phyloP scores from a whole-genome alignment of 768 basidiomycete genomes.

The Lentinus brumalis region DNA sequence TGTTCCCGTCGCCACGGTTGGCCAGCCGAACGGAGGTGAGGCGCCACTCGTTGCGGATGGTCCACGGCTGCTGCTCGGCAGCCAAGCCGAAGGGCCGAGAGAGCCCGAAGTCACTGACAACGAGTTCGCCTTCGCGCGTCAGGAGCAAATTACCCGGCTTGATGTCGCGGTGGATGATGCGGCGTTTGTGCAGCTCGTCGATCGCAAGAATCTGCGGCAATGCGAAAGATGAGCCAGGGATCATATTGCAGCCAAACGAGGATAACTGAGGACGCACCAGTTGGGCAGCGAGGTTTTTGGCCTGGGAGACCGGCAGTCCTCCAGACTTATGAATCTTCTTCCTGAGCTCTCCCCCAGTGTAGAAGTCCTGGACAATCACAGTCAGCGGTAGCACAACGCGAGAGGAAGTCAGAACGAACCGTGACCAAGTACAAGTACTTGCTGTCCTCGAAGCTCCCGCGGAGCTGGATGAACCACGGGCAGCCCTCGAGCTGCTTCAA shows the following conservation, averaged over 20 bases:
- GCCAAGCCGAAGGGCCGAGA: slow-evolving; percentile 25
- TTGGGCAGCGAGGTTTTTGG: slow-evolving; percentile 66
- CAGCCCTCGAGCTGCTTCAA: background rate
- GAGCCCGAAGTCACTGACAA: slow-evolving; percentile 28
- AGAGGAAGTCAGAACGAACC: slow-evolving; percentile 14
- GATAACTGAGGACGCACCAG: slow-evolving; percentile 47
- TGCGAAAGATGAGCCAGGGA: too few species aligned
- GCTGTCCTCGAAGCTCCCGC: slow-evolving; percentile 24
- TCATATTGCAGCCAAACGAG: background rate
- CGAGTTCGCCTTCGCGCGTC: slow-evolving; percentile 15
- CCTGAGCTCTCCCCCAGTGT: background rate
- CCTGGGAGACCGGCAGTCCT: slow-evolving; percentile 48
- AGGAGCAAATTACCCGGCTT: slow-evolving; percentile 31
- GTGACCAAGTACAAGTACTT: slow-evolving; percentile 28
- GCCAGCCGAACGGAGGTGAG: background rate
- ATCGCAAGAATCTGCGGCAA: slow-evolving; percentile 15
- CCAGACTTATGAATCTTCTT: background rate
- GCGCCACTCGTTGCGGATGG: slow-evolving; percentile 5
- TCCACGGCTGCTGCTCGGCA: slow-evolving; percentile 10
- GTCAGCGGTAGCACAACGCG: too few species aligned
- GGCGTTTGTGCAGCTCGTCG: slow-evolving; percentile 16
- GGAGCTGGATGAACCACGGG: slow-evolving; percentile 16
- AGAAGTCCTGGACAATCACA: background rate
- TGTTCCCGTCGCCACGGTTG: background rate
- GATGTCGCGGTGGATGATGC: slow-evolving; percentile 31